Percentiles rank a stretch among this genome's conserved stretches.
Evolutionary conservation across 2,329 filamentous ascomycete genomes (phyloP).

Genomic region (Aspergillus sp.): DNA sequence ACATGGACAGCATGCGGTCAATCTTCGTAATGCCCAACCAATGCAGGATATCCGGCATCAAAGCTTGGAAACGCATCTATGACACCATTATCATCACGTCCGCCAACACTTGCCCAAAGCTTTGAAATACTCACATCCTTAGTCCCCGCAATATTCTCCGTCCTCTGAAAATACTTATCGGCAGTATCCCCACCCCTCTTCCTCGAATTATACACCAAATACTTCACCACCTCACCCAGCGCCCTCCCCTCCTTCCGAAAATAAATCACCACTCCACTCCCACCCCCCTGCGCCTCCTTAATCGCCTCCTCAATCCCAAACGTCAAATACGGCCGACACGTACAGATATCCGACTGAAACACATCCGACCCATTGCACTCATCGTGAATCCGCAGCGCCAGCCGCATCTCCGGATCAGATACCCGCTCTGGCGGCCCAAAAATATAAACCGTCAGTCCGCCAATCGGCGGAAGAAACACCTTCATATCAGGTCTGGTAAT

Average conservation of each 20-base stretch:
- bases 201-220: slow-evolving; percentile 65
- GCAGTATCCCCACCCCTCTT: slow-evolving; percentile 44
- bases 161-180: slow-evolving; percentile 80
- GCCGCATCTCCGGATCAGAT: slow-evolving; percentile 76
- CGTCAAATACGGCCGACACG: slow-evolving; percentile 86
- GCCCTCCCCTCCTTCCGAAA: slow-evolving; percentile 97
- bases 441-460: slow-evolving; percentile 92
- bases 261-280: slow-evolving; percentile 94
- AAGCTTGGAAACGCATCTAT: slow-evolving; percentile 93
- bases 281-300: slow-evolving; percentile 91
- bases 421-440: slow-evolving; percentile 95
- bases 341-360: slow-evolving; percentile 97
- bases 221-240: slow-evolving; percentile 91
- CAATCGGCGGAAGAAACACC: slow-evolving; percentile 91
- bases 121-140: slow-evolving; percentile 56
- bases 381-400: slow-evolving; percentile 83
- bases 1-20: slow-evolving; percentile 98
- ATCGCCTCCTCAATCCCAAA: slow-evolving; percentile 98
- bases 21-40: slow-evolving; percentile 99
- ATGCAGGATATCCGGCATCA: slow-evolving; percentile 97
- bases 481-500: slow-evolving; percentile 96
- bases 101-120: neutral
- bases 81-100: slow-evolving; percentile 15
- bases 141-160: slow-evolving; percentile 97
- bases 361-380: slow-evolving; percentile 97